Evolutionary conservation across 2,329 filamentous ascomycete species (phyloP), one percentile per base, ranked within the genome.

Genomic region (Trichoderma sp.): DNA sequence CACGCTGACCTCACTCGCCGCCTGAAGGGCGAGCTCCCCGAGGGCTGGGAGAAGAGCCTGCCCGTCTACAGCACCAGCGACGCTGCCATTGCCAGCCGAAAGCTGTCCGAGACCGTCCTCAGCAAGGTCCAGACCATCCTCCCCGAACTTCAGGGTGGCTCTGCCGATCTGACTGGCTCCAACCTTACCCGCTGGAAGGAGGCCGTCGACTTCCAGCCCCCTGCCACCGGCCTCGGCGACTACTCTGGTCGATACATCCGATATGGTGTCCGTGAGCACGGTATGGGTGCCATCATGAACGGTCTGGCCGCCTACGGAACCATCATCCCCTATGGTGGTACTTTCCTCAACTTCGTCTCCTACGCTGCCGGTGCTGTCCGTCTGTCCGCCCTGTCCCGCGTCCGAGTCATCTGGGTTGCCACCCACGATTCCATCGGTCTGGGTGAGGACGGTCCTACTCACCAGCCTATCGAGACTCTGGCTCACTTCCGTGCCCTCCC

Each of bases 391-490:
- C 90, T 99, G 77, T 97, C 95, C 61, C 95, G 93, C 84, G 88
- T 95, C 82, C 95, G 95, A 79, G 88, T 90, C 81, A 95, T 99
- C 87, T 97, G 96, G 91, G 89, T 98, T 78, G 95, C 96, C 79
- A 98, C 95, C 77, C 95, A 98, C 89, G 95, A 98, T 89, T 98
- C 95, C 76, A 99, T 99, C 79, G 96, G 96, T 88, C 93, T 98
- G 77, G 96, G 96, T 85, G 96, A 99, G 87, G 96, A 99, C 81
- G 96, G 96, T 75, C 95, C 96, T 77, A 99, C 96, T 71, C 96
- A 99, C 87, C 96, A 99, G 89, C 96, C 96, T 83, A 97, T 99
- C 78, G 96, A 99, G 91, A 97, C 94, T 58, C 91, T 98, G 75
- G 92, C 95, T 73, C 96, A 98, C 86, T 98, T 98, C 94, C 95